phyloP scores from a whole-genome alignment of 75 land plant species.

The Adiantum capillusveneris region DNA sequence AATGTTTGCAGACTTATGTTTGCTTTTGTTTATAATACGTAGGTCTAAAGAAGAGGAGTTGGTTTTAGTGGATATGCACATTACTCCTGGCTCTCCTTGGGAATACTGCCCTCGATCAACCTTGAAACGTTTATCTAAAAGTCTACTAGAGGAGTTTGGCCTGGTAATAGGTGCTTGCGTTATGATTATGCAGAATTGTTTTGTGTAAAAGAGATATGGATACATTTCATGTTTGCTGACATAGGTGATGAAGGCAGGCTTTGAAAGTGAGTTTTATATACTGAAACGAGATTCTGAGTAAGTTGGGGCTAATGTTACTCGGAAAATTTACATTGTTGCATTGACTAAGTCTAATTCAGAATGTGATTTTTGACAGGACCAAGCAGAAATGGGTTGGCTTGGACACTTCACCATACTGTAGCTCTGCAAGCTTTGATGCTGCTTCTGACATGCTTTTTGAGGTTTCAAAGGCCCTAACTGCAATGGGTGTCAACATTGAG shows the following conservation, averaged over 20 bases:
- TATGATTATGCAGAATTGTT: too few relatives aligned
- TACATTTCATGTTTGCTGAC: not conserved
- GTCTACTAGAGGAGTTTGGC: slow-evolving; percentile 64
- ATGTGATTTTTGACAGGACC: slow-evolving; percentile 15
- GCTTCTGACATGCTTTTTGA: slow-evolving; percentile 57
- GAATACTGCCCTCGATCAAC: slow-evolving; percentile 88
- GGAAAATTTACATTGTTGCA: too few relatives aligned
- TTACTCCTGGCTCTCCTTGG: slow-evolving; percentile 73
- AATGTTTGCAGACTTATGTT: too few relatives aligned
- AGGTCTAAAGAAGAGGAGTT: slow-evolving; percentile 75
- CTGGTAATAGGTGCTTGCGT: slow-evolving; percentile 37
- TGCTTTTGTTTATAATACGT: too few relatives aligned
- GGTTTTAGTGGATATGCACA: slow-evolving; percentile 82
- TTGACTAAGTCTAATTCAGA: too few relatives aligned
- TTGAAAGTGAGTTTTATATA: slow-evolving; percentile 83
- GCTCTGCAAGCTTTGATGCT: slow-evolving; percentile 69
- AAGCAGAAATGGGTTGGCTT: slow-evolving; percentile 61
- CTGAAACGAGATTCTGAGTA: slow-evolving; percentile 19
- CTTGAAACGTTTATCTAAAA: slow-evolving; percentile 43
- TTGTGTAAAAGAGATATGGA: too few relatives aligned
- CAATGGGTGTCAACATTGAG: slow-evolving; percentile 59
- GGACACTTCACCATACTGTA: slow-evolving; percentile 72
- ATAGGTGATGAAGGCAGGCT: slow-evolving; percentile 83
- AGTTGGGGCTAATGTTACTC: not conserved
- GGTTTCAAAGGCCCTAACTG: slow-evolving; percentile 34